Conservation (phyloP, 257 asterid species). For the Ballota nigra region DNA sequence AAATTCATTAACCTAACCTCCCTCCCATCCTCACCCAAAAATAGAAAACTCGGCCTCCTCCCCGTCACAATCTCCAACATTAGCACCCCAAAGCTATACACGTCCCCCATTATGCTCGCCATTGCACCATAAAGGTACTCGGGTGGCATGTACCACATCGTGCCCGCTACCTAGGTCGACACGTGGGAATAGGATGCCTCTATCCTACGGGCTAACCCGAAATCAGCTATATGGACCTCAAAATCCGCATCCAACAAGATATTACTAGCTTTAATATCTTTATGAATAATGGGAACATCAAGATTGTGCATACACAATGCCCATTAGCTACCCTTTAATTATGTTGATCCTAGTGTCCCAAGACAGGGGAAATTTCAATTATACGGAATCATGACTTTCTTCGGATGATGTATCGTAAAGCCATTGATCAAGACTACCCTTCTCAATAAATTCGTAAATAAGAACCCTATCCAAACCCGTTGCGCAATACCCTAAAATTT, state of each 20-base stretch:
- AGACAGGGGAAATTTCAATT: constrained; percentile 39
- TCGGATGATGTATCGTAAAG: constrained; percentile 59
- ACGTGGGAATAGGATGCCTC: constrained; percentile 73
- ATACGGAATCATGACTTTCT: constrained; percentile 30
- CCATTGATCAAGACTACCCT: constrained; percentile 89
- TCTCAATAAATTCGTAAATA: constrained; percentile 75
- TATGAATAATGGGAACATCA: constrained; percentile 57
- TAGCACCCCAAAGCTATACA: constrained; percentile 79
- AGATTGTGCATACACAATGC: constrained; percentile 65
- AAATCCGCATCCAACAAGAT: constrained; percentile 52
- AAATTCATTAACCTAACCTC: constrained; percentile 70
- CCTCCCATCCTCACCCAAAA: constrained; percentile 54
- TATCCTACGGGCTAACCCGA: constrained; percentile 70
- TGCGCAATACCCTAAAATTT: constrained; percentile 68
- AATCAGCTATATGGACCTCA: constrained; percentile 80
- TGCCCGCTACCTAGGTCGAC: constrained; percentile 88
- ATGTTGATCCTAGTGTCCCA: constrained; percentile 65
- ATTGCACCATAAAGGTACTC: constrained; percentile 65
- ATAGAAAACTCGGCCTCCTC: constrained; percentile 67
- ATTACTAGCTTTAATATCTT: constrained; percentile 78
- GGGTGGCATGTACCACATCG: constrained; percentile 97
- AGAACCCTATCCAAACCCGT: constrained; percentile 66
- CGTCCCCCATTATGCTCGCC: constrained; percentile 66
- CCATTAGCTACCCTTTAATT: constrained; percentile 59
- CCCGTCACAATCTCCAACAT: constrained; percentile 68